Evolutionary conservation across 129 eudicot genomes (phyloP).

Genomic region (Escallonia herrerae): DNA sequence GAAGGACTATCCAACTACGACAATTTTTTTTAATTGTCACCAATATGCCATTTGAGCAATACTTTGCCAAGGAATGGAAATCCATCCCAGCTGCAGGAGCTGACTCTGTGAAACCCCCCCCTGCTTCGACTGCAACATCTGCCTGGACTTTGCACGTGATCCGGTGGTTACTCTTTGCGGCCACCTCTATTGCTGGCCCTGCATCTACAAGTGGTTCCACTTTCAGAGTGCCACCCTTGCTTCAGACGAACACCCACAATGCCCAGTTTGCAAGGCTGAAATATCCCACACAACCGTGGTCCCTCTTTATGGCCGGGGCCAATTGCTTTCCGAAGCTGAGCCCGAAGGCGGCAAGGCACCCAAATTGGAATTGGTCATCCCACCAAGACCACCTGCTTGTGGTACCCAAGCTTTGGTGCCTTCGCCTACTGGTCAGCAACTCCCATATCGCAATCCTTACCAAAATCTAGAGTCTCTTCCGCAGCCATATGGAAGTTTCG

Average conservation of each 20-base stretch:
- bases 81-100: slow-evolving; percentile 22
- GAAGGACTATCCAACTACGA: not conserved
- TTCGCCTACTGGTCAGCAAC: slow-evolving; percentile 27
- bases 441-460: slow-evolving; percentile 27
- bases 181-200: slow-evolving; percentile 97
- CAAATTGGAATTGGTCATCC: slow-evolving; percentile 24
- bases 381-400: slow-evolving; percentile 69
- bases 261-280: slow-evolving; percentile 89
- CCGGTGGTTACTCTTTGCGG: slow-evolving; percentile 96
- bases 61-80: slow-evolving; percentile 35
- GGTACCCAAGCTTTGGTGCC: slow-evolving; percentile 29
- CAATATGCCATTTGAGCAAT: slow-evolving; percentile 48
- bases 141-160: slow-evolving; percentile 73
- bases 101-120: slow-evolving; percentile 39
- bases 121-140: slow-evolving; percentile 90
- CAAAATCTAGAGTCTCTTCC: slow-evolving; percentile 13
- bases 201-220: slow-evolving; percentile 85
- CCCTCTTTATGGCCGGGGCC: slow-evolving; percentile 89
- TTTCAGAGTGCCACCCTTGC: slow-evolving; percentile 35
- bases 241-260: slow-evolving; percentile 53
- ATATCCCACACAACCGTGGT: slow-evolving; percentile 61
- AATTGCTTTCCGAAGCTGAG: slow-evolving; percentile 32
- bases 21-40: slow-evolving; percentile 3
- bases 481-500: slow-evolving; percentile 10
- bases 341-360: slow-evolving; percentile 32